A percentile compares a stretch with the other conserved stretches of the same genome.
These are phyloP conservation scores for Ascomycota sp. DNA, from an alignment of 2,329 filamentous ascomycete species.

Conservation along the genomic window DNA sequence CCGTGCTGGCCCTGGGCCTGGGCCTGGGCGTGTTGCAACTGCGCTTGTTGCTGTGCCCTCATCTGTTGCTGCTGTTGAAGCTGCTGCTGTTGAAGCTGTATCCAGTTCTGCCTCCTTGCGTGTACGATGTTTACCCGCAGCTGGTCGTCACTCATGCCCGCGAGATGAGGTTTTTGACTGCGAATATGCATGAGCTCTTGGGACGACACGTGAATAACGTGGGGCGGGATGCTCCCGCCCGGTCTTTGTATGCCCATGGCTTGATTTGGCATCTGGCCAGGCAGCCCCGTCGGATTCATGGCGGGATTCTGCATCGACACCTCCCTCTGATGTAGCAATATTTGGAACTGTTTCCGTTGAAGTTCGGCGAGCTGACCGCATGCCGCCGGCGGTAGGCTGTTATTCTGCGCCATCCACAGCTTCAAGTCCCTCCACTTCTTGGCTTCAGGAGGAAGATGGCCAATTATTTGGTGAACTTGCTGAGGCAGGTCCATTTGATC, in stretches of 20 bases:
- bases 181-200: constrained; percentile 14
- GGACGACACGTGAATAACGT: constrained; percentile 12
- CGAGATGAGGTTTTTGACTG: constrained; percentile 7
- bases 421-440: constrained; percentile 30
- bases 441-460: constrained; percentile 17
- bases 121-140: constrained; percentile 11
- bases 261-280: constrained; percentile 9
- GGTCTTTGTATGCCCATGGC: constrained; percentile 7
- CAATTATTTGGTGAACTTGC: constrained; percentile 11
- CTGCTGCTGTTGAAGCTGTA: constrained; percentile 11
- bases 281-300: constrained; percentile 8
- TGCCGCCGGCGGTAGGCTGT: constrained; percentile 10
- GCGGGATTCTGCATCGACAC: constrained; percentile 11
- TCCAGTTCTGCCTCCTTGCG: constrained; percentile 14
- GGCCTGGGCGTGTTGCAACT: constrained; percentile 9
- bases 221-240: constrained; percentile 9
- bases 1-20: constrained; percentile 15
- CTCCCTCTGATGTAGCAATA: constrained; percentile 11
- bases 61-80: constrained; percentile 7
- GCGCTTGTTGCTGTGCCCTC: constrained; percentile 5
- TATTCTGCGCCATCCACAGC: constrained; percentile 18
- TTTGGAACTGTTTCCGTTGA: constrained; percentile 20
- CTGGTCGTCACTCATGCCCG: constrained; percentile 13
- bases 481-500: constrained; percentile 26
- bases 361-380: constrained; percentile 13